Evolutionary conservation across 805 yeast species (phyloP).

Genomic region (Teunomyces pallodes): DNA sequence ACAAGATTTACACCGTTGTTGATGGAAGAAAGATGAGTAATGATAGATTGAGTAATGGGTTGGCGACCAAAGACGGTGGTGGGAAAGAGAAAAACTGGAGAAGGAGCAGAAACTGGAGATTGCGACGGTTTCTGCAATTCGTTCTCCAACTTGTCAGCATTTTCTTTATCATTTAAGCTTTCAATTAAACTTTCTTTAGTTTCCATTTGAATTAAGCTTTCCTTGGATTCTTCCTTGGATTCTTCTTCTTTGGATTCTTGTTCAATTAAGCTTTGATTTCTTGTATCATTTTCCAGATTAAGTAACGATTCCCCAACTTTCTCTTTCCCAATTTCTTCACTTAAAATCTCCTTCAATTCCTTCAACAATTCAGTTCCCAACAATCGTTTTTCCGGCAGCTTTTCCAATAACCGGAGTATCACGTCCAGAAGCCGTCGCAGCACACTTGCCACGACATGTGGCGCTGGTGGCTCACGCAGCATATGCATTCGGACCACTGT

Average conservation of each 20-base stretch:
- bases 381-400: conserved; percentile 40
- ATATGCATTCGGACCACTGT: conserved; percentile 41
- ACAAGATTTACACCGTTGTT: background rate
- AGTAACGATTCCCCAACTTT: too few species aligned
- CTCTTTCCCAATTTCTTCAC: background rate
- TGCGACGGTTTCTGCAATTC: too few species aligned
- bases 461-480: conserved; percentile 40
- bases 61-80: too few species aligned
- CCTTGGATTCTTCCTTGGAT: too few species aligned
- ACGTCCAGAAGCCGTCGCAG: conserved; percentile 32
- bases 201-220: too few species aligned
- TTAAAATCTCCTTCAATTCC: conserved; percentile 30
- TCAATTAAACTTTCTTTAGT: too few species aligned
- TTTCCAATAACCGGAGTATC: conserved; percentile 42
- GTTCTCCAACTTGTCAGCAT: conserved; percentile 3
- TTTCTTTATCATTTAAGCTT: too few species aligned
- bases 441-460: conserved; percentile 31
- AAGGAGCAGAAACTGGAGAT: too few species aligned
- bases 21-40: background rate
- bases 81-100: too few species aligned
- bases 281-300: too few species aligned
- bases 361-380: conserved; percentile 29
- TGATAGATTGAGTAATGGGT: background rate
- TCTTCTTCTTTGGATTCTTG: too few species aligned
- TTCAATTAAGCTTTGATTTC: too few species aligned